Conservation (phyloP, 208 protist species). For the Acanthamoeba lenticulata region DNA sequence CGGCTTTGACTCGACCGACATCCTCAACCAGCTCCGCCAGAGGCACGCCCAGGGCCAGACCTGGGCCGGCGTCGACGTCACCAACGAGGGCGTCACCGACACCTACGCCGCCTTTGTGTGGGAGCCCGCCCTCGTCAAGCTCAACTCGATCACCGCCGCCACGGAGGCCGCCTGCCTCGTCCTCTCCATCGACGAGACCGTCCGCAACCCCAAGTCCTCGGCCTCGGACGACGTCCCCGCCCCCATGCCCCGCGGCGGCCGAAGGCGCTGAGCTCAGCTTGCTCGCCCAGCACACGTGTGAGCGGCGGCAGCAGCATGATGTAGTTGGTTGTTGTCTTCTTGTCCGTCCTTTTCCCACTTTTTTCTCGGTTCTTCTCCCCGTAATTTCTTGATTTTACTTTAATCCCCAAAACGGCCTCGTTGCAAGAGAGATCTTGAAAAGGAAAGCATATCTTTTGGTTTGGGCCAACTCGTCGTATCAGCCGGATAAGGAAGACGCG, state of each 20-base stretch:
- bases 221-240: slow-evolving; percentile 55
- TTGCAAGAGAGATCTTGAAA: too few relatives aligned
- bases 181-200: slow-evolving; percentile 99
- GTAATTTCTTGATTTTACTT: too few relatives aligned
- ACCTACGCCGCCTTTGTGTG: slow-evolving; percentile 98
- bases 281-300: too few relatives aligned
- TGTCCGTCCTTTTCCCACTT: too few relatives aligned
- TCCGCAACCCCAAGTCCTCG: slow-evolving; percentile 86
- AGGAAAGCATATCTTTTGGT: too few relatives aligned
- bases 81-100: slow-evolving; percentile 97
- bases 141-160: slow-evolving; percentile 98
- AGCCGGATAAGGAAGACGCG: too few relatives aligned
- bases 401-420: too few relatives aligned
- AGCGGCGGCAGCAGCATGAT: too few relatives aligned
- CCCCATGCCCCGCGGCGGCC: background rate
- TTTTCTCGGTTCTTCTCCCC: too few relatives aligned
- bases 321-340: too few relatives aligned
- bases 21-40: slow-evolving; percentile 99
- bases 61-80: slow-evolving; percentile 99
- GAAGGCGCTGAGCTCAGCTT: slow-evolving; percentile 50
- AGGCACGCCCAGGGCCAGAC: slow-evolving; percentile 94
- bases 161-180: slow-evolving; percentile 99
- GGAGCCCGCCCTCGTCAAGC: slow-evolving; percentile 99
- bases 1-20: slow-evolving; percentile 99
- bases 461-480: too few relatives aligned